Base-by-base conservation (phyloP, 441 rosid genomes). In the Pelargonium cotyledonis region DNA sequence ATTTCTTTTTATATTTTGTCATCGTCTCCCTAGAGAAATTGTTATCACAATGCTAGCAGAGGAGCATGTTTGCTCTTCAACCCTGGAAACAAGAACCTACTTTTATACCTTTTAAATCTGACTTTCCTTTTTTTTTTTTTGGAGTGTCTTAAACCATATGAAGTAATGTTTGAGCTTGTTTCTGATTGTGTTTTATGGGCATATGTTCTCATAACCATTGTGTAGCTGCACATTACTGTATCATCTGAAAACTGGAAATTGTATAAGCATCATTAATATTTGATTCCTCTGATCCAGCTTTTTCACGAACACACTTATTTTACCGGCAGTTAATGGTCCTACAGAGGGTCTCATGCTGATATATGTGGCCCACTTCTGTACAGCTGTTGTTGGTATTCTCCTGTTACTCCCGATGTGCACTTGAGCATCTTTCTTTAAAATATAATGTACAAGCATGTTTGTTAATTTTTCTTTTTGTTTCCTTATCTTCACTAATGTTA, bases 241-340 rank as follows among this genome's bases (percentile, higher is more conserved):
- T 67, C 8, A 29, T 15, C 71, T 55, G 62, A 55, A 55, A 68
- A 69, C n/a, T 73, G 38, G n/a, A 10, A 63, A 15, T 55, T 19
- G 6, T 72, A 26, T 26, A 67, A 31, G 69, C 71, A 2, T 26
- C 53, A 64, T 78, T 68, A 18, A 79, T 51, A 26, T 68, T 65
- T 75, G 26, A 16, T 75, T 73, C 35, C 62, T 11, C 65, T 73
- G 49, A 5, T 82, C 74, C 89, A 95, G 99, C 86, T 95, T 78
- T 70, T 95, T 95, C 63, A 95, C 97, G 83, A 89, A 92, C 70
- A 88, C 89, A 19, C 98, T 95, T 76, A 88, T 83, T 70, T 94
- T 92, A 75, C 99, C 99, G 0, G 96, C 83, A 73, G 74, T 95
- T 68, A 95, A 95, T 82, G 99, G 99, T 68, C 98, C 99, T 58